Percentiles rank a stretch among this genome's conserved stretches.
phyloP scores from a whole-genome alignment of 2,329 filamentous ascomycete genomes.

The Monosporascus sp. region DNA sequence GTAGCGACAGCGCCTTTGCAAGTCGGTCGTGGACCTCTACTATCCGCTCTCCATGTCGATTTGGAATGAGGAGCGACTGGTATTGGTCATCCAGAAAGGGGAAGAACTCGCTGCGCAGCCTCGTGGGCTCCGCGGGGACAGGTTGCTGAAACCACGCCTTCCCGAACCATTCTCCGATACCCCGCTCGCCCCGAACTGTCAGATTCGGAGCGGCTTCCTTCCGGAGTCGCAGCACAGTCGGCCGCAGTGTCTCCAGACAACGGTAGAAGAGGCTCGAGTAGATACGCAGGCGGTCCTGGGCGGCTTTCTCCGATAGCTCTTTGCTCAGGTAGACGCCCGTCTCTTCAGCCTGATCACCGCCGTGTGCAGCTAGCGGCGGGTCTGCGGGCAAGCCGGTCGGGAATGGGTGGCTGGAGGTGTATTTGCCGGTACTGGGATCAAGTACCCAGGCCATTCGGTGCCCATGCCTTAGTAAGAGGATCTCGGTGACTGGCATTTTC shows the following conservation, averaged over 20 bases:
- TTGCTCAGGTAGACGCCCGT: background rate
- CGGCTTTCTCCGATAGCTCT: background rate
- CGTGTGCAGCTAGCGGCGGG: background rate
- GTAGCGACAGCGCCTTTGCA: background rate
- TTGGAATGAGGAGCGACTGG: background rate
- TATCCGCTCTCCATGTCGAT: background rate
- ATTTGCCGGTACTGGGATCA: background rate
- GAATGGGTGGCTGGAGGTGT: background rate
- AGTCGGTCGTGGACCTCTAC: background rate
- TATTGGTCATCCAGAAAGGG: background rate
- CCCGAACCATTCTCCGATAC: constrained; percentile 1
- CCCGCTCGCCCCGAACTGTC: background rate
- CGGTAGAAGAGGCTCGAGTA: constrained; percentile 1
- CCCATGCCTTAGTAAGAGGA: background rate
- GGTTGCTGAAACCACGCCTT: constrained; percentile 1
- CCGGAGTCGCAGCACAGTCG: background rate
- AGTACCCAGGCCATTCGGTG: constrained; percentile 1
- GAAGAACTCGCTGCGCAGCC: background rate
- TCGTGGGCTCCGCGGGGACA: background rate
- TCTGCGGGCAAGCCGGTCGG: background rate
- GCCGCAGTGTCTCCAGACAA: background rate
- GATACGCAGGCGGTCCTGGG: background rate
- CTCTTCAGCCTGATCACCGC: background rate
- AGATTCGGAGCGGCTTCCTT: background rate
- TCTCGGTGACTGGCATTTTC: background rate